Base-by-base conservation (phyloP, 176 grass and related monocot genomes). In the Avena sativa region DNA sequence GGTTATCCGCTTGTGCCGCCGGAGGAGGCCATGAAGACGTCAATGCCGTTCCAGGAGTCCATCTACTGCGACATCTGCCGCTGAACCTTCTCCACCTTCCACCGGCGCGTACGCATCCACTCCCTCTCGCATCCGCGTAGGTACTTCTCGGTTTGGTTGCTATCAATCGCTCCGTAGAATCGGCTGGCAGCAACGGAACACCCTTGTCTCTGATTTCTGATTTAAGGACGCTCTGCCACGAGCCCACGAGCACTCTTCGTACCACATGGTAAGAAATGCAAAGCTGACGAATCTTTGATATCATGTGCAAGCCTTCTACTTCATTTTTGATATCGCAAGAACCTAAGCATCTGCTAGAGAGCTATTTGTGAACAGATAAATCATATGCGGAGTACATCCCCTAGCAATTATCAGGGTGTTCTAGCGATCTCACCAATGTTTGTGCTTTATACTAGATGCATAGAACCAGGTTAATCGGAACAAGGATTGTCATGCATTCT, bases 21-120 rank as follows among this genome's bases (percentile, higher is more conserved):
- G 19, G 47, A 23, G 71, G 8, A 55, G 48, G 52, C 23, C 17
- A 91, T 91, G 89, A 90, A 88, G 92, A 84, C 63, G 56, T 94
- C 94, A 72, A 92, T 94, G 86, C 71, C 85, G 34, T 99, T 99
- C 91, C 97, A 99, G 91, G 97, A 99, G 72, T 90, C 97, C 2
- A 68, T 89, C 30, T 74, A 92, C 82, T 99, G 97, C 87, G 94
- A 93, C 84, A 86, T 99, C 76, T 99, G 97, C 97, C 30, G 63
- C 89, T 94, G 97, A 55, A 93, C 92, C 91, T 99, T 99, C 89
- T 89, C 60, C 87, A 89, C 97, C 85, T 99, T 99, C 85, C 97
- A 94, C 81, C 97, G 97, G 48, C 89, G 97, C 80, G 97, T 99
- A 89, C 61, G 84, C 4, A 34, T 46, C 73, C 67, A 4, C 79